These are phyloP conservation scores for Lobulomyces angularis DNA, from an alignment of 192 early-diverging fungal species.

Conservation along the genomic window DNA sequence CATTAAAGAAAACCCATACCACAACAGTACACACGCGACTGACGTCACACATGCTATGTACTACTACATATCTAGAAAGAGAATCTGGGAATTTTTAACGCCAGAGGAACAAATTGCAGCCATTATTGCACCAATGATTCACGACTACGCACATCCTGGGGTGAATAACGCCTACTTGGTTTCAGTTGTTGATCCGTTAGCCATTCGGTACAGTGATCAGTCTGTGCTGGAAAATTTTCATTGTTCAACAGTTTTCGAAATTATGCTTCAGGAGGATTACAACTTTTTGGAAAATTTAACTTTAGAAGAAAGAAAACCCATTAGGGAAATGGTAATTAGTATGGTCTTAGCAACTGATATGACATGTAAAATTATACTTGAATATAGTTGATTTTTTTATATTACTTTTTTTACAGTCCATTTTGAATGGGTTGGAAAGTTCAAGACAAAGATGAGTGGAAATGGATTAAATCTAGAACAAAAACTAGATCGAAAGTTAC, in stretches of 20 bases:
- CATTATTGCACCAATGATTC: constrained; percentile 30
- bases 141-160: constrained; percentile 69
- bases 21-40: constrained; percentile 90
- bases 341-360: constrained; percentile 47
- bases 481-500: constrained; percentile 13
- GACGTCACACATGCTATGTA: constrained; percentile 87
- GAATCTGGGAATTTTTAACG: constrained; percentile 13
- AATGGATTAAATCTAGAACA: constrained; percentile 20
- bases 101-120: constrained; percentile 25
- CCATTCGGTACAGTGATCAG: constrained; percentile 82
- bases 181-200: constrained; percentile 64
- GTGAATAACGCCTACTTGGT: constrained; percentile 91
- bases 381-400: no score
- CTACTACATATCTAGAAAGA: constrained; percentile 40
- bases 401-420: no score
- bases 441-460: constrained; percentile 30
- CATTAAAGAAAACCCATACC: constrained; percentile 61
- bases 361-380: no score
- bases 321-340: constrained; percentile 26
- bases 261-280: constrained; percentile 21
- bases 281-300: constrained; percentile 23
- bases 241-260: constrained; percentile 24
- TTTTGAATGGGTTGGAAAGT: constrained; percentile 38
- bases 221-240: constrained; percentile 93
- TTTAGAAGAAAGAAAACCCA: constrained; percentile 14